phyloP scores from a whole-genome alignment of 225 moss, liverwort and hornwort genomes.

The Ulota crispa region DNA sequence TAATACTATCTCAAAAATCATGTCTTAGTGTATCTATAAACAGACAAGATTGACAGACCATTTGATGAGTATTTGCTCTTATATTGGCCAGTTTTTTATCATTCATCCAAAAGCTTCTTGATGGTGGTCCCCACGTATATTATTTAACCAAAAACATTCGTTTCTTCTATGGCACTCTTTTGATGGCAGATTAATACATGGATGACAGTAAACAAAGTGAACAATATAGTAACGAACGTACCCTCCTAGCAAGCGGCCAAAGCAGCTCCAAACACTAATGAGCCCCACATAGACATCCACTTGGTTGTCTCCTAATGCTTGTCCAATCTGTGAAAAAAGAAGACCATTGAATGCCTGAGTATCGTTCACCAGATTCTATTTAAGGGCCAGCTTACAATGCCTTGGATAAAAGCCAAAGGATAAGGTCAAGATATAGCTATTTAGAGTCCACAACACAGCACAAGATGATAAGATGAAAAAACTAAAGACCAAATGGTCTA shows the following conservation, averaged over 20 bases:
- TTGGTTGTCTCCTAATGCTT: slow-evolving; percentile 48
- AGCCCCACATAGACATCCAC: slow-evolving; percentile 64
- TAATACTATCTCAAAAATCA: not conserved
- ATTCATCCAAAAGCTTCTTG: not conserved
- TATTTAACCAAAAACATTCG: too few relatives aligned
- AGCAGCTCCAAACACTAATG: slow-evolving; percentile 68
- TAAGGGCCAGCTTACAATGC: too few relatives aligned
- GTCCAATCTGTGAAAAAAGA: slow-evolving; percentile 46
- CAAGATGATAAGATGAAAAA: not conserved
- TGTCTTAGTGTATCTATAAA: not conserved
- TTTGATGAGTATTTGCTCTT: not conserved
- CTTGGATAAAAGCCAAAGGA: too few relatives aligned
- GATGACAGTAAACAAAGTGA: not conserved
- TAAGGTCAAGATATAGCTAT: not conserved
- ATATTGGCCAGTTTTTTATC: not conserved
- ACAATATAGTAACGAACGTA: slow-evolving; percentile 6
- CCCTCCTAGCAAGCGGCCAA: slow-evolving; percentile 63
- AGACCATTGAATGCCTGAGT: not conserved
- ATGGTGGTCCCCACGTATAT: not conserved
- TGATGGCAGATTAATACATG: not conserved
- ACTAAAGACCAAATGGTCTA: not conserved
- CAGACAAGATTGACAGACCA: not conserved
- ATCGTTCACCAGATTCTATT: not conserved
- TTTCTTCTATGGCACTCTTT: not conserved
- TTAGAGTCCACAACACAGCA: not conserved